Evolutionary conservation across 2,329 filamentous ascomycete species (phyloP), one percentile per base, ranked within the genome.

Genomic region (Aspergillus niger): DNA sequence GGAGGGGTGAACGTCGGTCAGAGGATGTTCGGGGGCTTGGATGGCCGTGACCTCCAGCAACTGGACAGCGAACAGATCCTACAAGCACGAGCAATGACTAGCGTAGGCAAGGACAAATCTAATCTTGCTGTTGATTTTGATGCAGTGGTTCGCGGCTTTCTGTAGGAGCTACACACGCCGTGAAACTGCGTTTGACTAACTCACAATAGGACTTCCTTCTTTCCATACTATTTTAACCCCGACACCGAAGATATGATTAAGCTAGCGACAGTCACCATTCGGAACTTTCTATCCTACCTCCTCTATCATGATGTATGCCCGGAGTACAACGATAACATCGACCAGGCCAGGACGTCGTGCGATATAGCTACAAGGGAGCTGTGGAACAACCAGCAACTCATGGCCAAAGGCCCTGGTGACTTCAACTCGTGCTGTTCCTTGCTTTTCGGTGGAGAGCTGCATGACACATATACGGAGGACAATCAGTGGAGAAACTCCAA

Each of bases 261-360:
- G n/a, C 75, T 83, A 6, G 87, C 86, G 3, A 86, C 88, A 20
- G 82, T 84, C 36, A 85, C 96, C 0, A 82, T 97, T 43, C 85
- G 86, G 61, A 96, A 95, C 71, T 98, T 98, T 72, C 85, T 97
- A 64, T 91, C 91, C 65, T 99, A 97, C 67, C 81, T 98, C 0
- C 81, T 93, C 8, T 85, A 90, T 62, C 93, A 98, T 70, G 85
- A 90, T 39, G 94, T 96, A 15, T 97, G 92, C 69, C 89, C 90
- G 0, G 95, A 98, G 73, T 90, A 93, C 71, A 80, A 76, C 0
- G 79, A 83, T 0, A 85, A 94, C 64, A 81, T 98, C 60, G 77
- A 85, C 15, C 79, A 82, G 0, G 92, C 93, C 0, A 80, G 89
- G 7, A 73, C 74, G 1, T 73, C 94, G 28, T 96, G 92, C 68